Base-by-base conservation (phyloP, 169 alveolate species). In the Toxoplasma gondii region DNA sequence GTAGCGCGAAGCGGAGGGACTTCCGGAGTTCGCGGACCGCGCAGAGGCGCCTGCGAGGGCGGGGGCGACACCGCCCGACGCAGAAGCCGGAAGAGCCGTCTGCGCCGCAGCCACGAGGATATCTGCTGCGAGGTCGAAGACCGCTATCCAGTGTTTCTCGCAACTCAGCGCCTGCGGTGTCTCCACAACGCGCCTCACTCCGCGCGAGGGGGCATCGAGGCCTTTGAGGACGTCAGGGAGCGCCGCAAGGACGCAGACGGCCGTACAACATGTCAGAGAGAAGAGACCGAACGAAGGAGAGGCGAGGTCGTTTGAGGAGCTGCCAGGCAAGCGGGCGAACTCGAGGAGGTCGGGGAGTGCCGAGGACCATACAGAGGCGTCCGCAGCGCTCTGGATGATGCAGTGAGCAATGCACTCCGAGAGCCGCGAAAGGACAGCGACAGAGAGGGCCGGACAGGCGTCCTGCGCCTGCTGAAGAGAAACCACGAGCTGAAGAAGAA, bases 161-260 rank as follows among this genome's bases (percentile, higher is more conserved):
- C 38, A 36, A 12, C 39, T 12, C 44, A 74, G 88, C 49, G 78
- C 94, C 81, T 4, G 83, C 80, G 22, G 69, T 24, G 90, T 74
- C 45, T 74, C 94, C 38, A 31, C 81, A 29, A 43, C 64, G 17
- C 90, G 90, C 19, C 90, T 2, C 38, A 39, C 49, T 54, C 94
- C 94, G 9, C 94, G 88, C 16, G 90, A 45, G n/a, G 94, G 94
- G 27, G 84, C 81, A 27, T 91, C 94, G 12, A 54, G 64, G 43
- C 88, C 78, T 0, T 83, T 39, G n/a, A 80, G 38, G 16, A 53
- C 81, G 54, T 38, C 70, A 22, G 94, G 94, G 36, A 91, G 5
- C 22, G 94, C 88, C 27, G 90, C 90, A 2, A 74, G 58, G 39
- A 80, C 38, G 64, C 67, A 43, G 43, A 91, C 90, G 54, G 88